These are phyloP conservation scores for Arthrobotrys sinensis DNA, from an alignment of 2,329 filamentous ascomycete genomes.

Conservation along the genomic window DNA sequence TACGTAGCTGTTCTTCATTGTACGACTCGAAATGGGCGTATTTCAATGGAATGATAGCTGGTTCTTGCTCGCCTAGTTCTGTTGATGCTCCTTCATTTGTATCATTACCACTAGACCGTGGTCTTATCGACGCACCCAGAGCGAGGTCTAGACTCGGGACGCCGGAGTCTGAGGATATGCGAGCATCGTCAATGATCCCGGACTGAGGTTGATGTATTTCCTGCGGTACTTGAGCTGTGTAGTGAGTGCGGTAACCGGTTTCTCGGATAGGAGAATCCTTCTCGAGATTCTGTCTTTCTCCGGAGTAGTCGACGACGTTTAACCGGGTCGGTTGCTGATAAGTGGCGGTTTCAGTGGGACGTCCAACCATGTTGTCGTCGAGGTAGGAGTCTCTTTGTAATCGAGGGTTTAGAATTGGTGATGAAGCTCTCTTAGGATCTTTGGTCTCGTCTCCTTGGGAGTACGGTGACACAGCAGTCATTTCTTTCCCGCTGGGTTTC, in stretches of 20 bases:
- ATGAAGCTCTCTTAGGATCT: constrained; percentile 55
- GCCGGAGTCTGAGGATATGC: constrained; percentile 52
- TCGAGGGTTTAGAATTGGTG: constrained; percentile 57
- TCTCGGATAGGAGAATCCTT: constrained; percentile 60
- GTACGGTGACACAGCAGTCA: constrained; percentile 61
- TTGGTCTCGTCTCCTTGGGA: constrained; percentile 41
- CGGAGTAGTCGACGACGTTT: constrained; percentile 50
- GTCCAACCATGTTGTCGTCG: constrained; percentile 38
- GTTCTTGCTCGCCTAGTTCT: constrained; percentile 37
- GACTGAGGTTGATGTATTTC: constrained; percentile 57
- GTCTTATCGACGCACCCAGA: constrained; percentile 33
- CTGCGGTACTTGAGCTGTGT: constrained; percentile 59
- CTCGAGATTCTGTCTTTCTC: constrained; percentile 50
- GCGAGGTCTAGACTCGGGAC: constrained; percentile 51
- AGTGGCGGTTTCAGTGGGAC: constrained; percentile 28
- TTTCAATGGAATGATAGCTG: constrained; percentile 52
- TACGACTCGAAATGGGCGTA: constrained; percentile 56
- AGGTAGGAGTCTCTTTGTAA: constrained; percentile 54
- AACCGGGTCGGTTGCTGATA: constrained; percentile 54
- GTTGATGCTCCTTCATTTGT: constrained; percentile 17
- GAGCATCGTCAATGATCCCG: constrained; percentile 57
- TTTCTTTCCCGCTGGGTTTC: constrained; percentile 38
- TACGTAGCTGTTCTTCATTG: constrained; percentile 59
- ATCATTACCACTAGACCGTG: constrained; percentile 28
- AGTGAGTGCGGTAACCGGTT: constrained; percentile 59